Percentiles rank a stretch among this genome's conserved stretches.
Conservation (phyloP, 805 yeast species). For the Wickerhamiella domercqiae region DNA sequence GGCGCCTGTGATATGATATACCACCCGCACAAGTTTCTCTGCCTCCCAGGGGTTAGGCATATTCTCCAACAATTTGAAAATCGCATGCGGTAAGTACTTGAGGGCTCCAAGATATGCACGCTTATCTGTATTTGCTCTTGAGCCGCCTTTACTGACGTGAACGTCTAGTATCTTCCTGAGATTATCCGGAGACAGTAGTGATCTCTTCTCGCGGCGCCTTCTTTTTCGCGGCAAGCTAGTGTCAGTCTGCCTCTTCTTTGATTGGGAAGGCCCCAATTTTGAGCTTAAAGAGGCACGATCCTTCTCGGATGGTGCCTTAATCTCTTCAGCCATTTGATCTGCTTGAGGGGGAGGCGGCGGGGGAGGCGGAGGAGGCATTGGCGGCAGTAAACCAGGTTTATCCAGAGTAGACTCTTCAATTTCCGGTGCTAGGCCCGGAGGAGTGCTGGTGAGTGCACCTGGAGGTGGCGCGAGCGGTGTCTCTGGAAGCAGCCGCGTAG, state of each 20-base stretch:
- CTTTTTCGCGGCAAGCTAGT: background rate
- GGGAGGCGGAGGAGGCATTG: slow-evolving; percentile 21
- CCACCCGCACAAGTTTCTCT: slow-evolving; percentile 65
- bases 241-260: background rate
- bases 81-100: slow-evolving; percentile 92
- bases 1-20: slow-evolving; percentile 87
- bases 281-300: too few species aligned
- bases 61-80: slow-evolving; percentile 72
- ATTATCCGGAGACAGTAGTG: slow-evolving; percentile 73
- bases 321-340: too few species aligned
- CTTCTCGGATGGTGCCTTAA: too few species aligned
- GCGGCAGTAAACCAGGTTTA: slow-evolving; percentile 18
- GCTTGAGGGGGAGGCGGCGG: slow-evolving; percentile 19
- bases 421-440: too few species aligned
- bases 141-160: slow-evolving; percentile 73
- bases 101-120: slow-evolving; percentile 79
- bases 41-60: slow-evolving; percentile 99
- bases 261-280: too few species aligned
- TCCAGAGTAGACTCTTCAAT: too few species aligned
- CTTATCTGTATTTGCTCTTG: slow-evolving; percentile 68
- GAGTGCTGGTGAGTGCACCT: too few species aligned
- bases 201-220: background rate
- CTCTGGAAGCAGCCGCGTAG: too few species aligned
- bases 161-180: slow-evolving; percentile 66
- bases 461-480: too few species aligned